Conservation (phyloP, 78 protist genomes). For the Cyanophora paradoxa region DNA sequence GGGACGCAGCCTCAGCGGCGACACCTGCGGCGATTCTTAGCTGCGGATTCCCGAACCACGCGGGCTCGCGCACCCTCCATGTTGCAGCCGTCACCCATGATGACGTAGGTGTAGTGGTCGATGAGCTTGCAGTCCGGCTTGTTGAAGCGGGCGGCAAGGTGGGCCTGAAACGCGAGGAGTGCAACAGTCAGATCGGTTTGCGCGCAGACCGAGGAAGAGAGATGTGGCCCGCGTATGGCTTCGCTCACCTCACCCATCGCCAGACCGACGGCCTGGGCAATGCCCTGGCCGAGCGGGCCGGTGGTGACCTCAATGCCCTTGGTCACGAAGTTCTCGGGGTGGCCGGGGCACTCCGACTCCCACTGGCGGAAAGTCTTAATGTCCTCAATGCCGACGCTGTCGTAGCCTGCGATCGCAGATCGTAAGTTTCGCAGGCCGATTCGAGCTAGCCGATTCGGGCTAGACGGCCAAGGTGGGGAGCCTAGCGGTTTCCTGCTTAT, state of each 20-base stretch:
- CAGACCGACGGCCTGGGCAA: slow-evolving; percentile 60
- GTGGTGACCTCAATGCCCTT: slow-evolving; percentile 68
- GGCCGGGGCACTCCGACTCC: slow-evolving; percentile 65
- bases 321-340: slow-evolving; percentile 66
- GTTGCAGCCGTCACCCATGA: slow-evolving; percentile 69
- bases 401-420: too few relatives aligned
- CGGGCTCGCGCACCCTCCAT: slow-evolving; percentile 7
- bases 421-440: too few relatives aligned
- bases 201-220: too few relatives aligned
- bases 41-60: neutral
- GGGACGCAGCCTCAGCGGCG: slow-evolving; percentile 54
- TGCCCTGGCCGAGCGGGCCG: slow-evolving; percentile 77
- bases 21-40: slow-evolving; percentile 31
- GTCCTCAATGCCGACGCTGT: slow-evolving; percentile 37
- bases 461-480: too few relatives aligned
- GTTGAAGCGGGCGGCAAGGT: slow-evolving; percentile 57
- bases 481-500: too few relatives aligned
- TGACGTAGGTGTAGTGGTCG: slow-evolving; percentile 35
- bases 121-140: slow-evolving; percentile 42
- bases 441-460: too few relatives aligned
- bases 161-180: too few relatives aligned
- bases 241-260: too few relatives aligned
- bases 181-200: too few relatives aligned
- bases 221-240: too few relatives aligned
- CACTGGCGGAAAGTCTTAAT: slow-evolving; percentile 57